These are phyloP conservation scores for Xerocomus amazonicus DNA, from an alignment of 1,284 basidiomycete species.

Conservation along the genomic window DNA sequence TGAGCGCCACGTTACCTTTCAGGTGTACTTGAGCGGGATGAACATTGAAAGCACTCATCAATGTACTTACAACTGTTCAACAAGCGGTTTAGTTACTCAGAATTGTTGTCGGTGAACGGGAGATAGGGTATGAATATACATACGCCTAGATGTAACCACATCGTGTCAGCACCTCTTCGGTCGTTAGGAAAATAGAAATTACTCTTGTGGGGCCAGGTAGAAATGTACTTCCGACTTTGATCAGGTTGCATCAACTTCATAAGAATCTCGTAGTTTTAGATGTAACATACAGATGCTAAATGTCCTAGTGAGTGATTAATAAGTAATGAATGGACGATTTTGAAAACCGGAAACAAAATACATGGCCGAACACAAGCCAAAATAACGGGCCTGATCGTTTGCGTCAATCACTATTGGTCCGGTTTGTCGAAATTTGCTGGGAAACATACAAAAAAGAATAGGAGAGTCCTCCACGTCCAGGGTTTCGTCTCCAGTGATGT, in stretches of 20 bases:
- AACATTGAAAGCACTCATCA: background rate
- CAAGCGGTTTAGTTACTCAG: background rate
- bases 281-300: background rate
- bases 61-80: background rate
- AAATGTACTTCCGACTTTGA: background rate
- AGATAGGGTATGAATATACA: background rate
- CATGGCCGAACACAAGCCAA: background rate
- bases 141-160: background rate
- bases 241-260: background rate
- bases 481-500: background rate
- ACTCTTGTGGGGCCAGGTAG: background rate
- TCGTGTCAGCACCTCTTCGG: no score
- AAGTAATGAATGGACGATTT: background rate
- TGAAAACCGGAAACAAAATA: background rate
- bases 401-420: background rate
- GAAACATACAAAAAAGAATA: background rate
- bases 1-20: background rate
- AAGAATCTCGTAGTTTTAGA: background rate
- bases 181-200: background rate
- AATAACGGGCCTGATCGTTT: background rate
- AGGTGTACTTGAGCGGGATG: background rate
- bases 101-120: no score
- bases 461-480: background rate
- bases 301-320: background rate
- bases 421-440: background rate